Base-by-base conservation (phyloP, 331 rosid species). In the Ulmus americana region DNA sequence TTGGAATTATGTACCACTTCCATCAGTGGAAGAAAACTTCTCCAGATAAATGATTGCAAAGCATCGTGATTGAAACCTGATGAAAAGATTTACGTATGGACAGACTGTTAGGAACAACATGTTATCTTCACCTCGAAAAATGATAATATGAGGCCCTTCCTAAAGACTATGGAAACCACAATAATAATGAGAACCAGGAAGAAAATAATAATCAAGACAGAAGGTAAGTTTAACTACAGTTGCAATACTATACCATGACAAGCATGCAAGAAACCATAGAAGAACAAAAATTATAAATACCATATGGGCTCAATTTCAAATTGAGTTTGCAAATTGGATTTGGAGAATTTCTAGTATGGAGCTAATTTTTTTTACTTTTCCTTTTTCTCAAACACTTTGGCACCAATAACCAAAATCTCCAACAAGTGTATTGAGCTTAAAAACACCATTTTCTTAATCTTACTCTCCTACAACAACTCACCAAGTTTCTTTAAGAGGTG, bases 401-500 rank as follows among this genome's bases (percentile, higher is more conserved):
- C 20, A 57, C 45, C 62, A 39, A 13, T 7, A 1, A 64, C n/a
- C 10, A 10, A 18, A 39, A 6, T 13, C 10, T 6, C 0, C 10
- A 60, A 15, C 54, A 44, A 48, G 28, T 43, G 45, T 44, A 10
- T 43, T 5, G 9, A 62, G 16, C 39, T 8, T 3, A 70, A 58
- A 35, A 45, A 47, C 53, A 10, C 4, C 28, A 74, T 18, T 60
- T 28, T 54, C 55, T 15, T 63, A 60, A 20, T 51, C 18, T 54
- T 51, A 56, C 56, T 59, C 68, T 42, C 2, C 11, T 8, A 74
- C 6, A 35, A 15, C n/a, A 64, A 73, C 85, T 69, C 70, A 77
- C 97, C 91, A 56, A 71, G 73, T 75, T 81, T 82, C 76, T 85
- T 85, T 12, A 90, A 54, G 57, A 90, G 89, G 77, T 88, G 87